A percentile compares a stretch with the other conserved stretches of the same genome.
Evolutionary conservation across 106 monocot genomes (phyloP).

Genomic region (Vanilla planifolia): DNA sequence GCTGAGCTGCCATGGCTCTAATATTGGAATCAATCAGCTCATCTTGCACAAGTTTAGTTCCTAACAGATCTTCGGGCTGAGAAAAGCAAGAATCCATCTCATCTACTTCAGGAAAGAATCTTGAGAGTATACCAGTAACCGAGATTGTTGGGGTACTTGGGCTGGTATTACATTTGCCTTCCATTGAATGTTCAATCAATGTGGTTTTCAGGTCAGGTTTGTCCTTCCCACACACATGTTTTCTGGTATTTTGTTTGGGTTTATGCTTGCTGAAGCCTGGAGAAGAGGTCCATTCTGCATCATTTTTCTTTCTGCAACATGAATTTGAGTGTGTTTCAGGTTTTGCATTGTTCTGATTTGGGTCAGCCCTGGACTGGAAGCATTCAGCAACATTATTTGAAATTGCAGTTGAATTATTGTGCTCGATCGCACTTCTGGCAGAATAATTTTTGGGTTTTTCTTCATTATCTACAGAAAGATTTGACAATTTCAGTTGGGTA

Average conservation of each 20-base stretch:
- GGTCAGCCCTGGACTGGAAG: too few species aligned
- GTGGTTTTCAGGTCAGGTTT: neutral
- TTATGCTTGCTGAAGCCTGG: neutral
- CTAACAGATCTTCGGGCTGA: neutral
- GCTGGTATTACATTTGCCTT: conserved; percentile 1
- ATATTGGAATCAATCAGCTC: neutral
- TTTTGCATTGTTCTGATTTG: too few species aligned
- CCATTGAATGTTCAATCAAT: neutral
- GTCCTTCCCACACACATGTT: too few species aligned
- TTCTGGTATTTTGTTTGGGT: neutral
- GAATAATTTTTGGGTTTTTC: too few species aligned
- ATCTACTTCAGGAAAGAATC: conserved; percentile 31
- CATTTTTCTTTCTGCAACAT: neutral
- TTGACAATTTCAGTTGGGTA: too few species aligned
- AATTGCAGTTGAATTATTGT: too few species aligned
- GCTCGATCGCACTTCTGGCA: too few species aligned
- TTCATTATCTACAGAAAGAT: too few species aligned
- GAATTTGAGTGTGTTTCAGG: too few species aligned
- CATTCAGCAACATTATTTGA: too few species aligned
- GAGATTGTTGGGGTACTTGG: conserved; percentile 14
- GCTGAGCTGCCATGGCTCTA: neutral
- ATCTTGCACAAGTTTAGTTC: neutral
- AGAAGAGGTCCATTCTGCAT: neutral
- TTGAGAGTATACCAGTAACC: conserved; percentile 31
- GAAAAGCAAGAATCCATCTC: conserved; percentile 15